Conservation (phyloP, 257 asterid genomes). For the Coffea canephora region DNA sequence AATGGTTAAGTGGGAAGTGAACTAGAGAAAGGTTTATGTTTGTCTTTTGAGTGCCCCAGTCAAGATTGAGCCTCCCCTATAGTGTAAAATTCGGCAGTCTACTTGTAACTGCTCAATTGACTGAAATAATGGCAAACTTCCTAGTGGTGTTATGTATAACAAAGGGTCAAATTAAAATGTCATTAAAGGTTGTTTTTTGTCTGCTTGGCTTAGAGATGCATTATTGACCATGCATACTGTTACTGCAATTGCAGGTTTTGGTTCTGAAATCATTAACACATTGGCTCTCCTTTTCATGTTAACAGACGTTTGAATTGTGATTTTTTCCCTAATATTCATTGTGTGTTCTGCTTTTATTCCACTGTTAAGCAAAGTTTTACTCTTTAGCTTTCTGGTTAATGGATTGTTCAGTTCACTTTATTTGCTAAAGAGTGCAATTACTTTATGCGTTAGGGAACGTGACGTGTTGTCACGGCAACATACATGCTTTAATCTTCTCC, state of each 20-base stretch:
- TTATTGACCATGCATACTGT: neutral
- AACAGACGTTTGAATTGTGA: neutral
- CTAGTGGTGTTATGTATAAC: neutral
- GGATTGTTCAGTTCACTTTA: neutral
- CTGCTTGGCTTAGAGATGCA: too few relatives aligned
- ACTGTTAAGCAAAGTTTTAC: neutral
- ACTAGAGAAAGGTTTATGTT: neutral
- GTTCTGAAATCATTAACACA: neutral
- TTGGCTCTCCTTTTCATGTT: neutral
- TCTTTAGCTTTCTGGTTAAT: too few relatives aligned
- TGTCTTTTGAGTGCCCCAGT: neutral
- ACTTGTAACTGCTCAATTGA: neutral
- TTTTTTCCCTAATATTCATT: neutral
- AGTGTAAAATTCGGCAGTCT: neutral
- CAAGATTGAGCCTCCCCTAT: neutral
- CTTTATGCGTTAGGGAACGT: conserved; percentile 64
- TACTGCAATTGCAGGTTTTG: conserved; percentile 7
- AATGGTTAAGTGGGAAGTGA: conserved; percentile 13
- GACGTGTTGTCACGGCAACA: conserved; percentile 87
- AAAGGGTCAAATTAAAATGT: neutral
- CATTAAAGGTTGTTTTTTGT: neutral
- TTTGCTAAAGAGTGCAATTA: conserved; percentile 13
- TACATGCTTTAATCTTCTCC: conserved; percentile 85
- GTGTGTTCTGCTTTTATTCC: too few relatives aligned
- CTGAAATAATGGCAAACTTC: neutral